Conservation (phyloP, 169 alveolate species). For the Plasmodium reichenowi region DNA sequence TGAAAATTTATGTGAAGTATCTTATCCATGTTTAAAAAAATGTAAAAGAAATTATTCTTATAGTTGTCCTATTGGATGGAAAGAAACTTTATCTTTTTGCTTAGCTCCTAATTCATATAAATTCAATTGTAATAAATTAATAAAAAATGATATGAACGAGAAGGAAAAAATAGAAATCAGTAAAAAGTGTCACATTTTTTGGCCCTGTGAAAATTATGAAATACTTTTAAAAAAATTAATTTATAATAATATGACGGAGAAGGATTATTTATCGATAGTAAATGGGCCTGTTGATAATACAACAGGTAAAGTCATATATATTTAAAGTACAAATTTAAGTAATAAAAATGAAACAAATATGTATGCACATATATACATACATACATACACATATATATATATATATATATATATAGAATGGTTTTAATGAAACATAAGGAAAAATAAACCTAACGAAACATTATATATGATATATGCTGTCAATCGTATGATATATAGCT, state of each 20-base stretch:
- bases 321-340: not conserved
- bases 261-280: constrained; percentile 48
- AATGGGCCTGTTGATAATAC: constrained; percentile 68
- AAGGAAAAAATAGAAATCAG: constrained; percentile 62
- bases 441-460: too few relatives aligned
- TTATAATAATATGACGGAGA: constrained; percentile 46
- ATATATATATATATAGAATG: too few relatives aligned
- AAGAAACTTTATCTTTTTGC: constrained; percentile 61
- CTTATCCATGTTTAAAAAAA: constrained; percentile 58
- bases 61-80: constrained; percentile 77
- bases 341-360: too few relatives aligned
- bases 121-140: constrained; percentile 44
- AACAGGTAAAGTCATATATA: constrained; percentile 35
- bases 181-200: constrained; percentile 62
- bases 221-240: constrained; percentile 52
- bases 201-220: constrained; percentile 77
- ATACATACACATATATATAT: too few relatives aligned
- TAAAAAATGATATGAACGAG: constrained; percentile 55
- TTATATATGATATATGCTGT: too few relatives aligned
- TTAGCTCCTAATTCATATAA: constrained; percentile 64
- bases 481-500: too few relatives aligned
- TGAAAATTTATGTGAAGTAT: constrained; percentile 70
- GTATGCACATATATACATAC: too few relatives aligned
- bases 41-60: constrained; percentile 71
- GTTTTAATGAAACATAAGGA: too few relatives aligned